A percentile compares a stretch with the other conserved stretches of the same genome.
Conservation (phyloP, 2,329 filamentous ascomycete genomes). For the Lomentospora prolificans region DNA sequence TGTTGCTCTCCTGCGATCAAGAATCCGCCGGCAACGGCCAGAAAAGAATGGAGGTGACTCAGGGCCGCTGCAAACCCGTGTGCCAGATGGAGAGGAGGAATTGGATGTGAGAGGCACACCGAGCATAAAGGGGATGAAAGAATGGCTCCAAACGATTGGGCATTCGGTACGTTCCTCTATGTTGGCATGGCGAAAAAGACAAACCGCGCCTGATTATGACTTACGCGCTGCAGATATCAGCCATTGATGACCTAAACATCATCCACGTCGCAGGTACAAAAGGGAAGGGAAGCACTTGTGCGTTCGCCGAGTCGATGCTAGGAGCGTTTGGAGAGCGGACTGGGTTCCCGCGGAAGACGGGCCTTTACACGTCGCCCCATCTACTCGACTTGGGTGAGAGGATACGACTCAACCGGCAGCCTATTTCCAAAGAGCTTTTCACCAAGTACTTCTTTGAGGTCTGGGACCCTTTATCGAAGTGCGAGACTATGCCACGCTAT, state of each 20-base stretch:
- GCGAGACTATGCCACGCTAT: conserved; percentile 19
- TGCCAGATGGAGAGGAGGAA: too few species aligned
- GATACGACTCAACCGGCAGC: conserved; percentile 29
- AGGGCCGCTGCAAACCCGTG: too few species aligned
- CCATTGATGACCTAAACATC: conserved; percentile 32
- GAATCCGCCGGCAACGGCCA: too few species aligned
- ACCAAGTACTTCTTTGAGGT: conserved; percentile 35
- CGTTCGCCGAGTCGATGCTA: conserved; percentile 34
- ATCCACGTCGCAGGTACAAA: conserved; percentile 44
- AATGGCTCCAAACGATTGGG: too few species aligned
- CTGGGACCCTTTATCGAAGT: conserved; percentile 23
- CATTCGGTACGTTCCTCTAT: too few species aligned
- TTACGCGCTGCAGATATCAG: conserved; percentile 18
- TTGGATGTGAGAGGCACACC: too few species aligned
- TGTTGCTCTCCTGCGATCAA: too few species aligned
- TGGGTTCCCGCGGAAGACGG: conserved; percentile 22
- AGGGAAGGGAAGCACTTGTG: conserved; percentile 43
- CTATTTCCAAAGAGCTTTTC: conserved; percentile 27
- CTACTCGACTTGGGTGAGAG: conserved; percentile 31
- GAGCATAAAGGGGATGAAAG: too few species aligned
- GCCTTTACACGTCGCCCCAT: conserved; percentile 40
- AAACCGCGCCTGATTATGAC: too few species aligned
- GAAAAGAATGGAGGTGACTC: too few species aligned
- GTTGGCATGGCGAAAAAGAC: too few species aligned
- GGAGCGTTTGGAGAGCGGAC: conserved; percentile 15